phyloP scores from a whole-genome alignment of 768 basidiomycete genomes.

The Hysterangium stoloniferum region DNA sequence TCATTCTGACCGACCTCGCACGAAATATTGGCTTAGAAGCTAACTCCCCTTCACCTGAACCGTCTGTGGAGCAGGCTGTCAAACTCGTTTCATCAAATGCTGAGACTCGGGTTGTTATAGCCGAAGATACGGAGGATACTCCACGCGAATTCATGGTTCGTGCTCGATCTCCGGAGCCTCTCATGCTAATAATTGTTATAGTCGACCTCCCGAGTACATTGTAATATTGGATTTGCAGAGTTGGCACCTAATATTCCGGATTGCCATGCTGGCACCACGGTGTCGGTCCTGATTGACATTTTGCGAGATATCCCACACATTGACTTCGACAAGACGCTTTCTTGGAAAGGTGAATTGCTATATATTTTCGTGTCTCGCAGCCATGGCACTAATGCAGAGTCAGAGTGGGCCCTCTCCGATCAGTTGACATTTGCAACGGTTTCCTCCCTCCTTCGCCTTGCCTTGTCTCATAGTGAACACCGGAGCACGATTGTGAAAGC shows the following conservation, averaged over 20 bases:
- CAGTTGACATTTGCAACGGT: conserved; percentile 75
- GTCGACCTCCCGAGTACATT: conserved; percentile 67
- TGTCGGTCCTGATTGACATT: conserved; percentile 58
- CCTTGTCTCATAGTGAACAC: conserved; percentile 43
- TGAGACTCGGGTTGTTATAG: conserved; percentile 28
- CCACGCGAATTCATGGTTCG: conserved; percentile 52
- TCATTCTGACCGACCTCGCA: conserved; percentile 69
- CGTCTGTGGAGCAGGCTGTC: conserved; percentile 38
- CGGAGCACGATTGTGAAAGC: conserved; percentile 45
- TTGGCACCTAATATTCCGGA: conserved; percentile 59
- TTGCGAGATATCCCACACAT: conserved; percentile 65
- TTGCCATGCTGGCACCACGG: conserved; percentile 41
- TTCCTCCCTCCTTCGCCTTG: conserved; percentile 64
- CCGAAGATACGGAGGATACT: conserved; percentile 23
- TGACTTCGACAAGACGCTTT: conserved; percentile 70
- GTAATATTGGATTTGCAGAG: conserved; percentile 79
- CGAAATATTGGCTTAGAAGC: conserved; percentile 35
- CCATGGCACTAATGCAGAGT: neutral
- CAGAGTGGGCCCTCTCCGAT: conserved; percentile 84
- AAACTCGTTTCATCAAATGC: conserved; percentile 57
- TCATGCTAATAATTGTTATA: conserved; percentile 22
- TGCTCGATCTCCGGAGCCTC: neutral
- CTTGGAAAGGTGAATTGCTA: conserved; percentile 61
- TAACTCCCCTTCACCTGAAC: conserved; percentile 31
- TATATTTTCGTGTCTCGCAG: neutral